Evolutionary conservation across 169 alveolate genomes (phyloP), one percentile per base, ranked within the genome.

Genomic region (Sarcocystis neurona): DNA sequence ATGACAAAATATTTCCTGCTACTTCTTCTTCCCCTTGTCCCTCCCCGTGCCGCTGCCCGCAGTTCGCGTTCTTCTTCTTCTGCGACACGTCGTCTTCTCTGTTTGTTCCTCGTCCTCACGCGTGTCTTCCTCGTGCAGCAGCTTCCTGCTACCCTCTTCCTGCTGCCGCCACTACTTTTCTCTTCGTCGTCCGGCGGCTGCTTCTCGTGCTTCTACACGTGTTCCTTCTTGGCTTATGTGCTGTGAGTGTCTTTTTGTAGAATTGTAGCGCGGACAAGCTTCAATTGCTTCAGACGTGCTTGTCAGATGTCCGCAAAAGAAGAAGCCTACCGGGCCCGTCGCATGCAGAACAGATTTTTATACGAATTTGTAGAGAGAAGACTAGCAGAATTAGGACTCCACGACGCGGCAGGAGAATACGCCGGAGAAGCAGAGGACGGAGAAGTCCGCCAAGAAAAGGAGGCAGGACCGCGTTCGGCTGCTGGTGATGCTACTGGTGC

Each of bases 281-380:
- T 86, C 77, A 68, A 74, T 27, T 77, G 87, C 43, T 86, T 86
- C 41, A 47, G 85, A 50, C 34, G 48, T 32, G 79, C 91, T 0
- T 86, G 91, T 79, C 34, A 56, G n/a, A 39, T 79, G 10, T 85
- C 91, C 23, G 41, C n/a, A 68, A 68, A 6, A 32, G 91, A 86
- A 32, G 86, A 53, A n/a, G n/a, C n/a, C 66, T 50, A 70, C 37
- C 47, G 75, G 66, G 85, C 41, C 43, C 12, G 91, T 48, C 63
- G 91, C 4, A 30, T 34, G 23, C 39, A 60, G 27, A 87, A 87
- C 63, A 34, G 56, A 58, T 41, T 41, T 30, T 87, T 87, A 18
- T 87, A 87, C 87, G 85, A 74, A 34, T 87, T 87, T 82, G 47
- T 87, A n/a, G 60, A 66, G 34, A 44, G n/a, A 32, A 63, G 91